Conservation (phyloP, 2,329 filamentous ascomycete genomes). For the Exutisphaerella laricina region DNA sequence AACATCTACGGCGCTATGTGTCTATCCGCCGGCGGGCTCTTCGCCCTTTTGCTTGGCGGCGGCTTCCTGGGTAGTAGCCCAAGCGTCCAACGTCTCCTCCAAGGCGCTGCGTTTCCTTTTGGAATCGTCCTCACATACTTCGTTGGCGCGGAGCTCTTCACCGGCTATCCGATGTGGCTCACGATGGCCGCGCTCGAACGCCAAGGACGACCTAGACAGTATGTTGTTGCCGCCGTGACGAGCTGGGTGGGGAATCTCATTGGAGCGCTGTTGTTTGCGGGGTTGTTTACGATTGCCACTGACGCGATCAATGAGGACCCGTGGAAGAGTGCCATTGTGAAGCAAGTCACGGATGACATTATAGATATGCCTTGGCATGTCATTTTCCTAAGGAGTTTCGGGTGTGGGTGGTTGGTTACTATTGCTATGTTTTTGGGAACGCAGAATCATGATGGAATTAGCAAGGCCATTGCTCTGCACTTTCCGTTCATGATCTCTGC, state of each 20-base stretch:
- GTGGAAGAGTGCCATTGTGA: slow-evolving; percentile 19
- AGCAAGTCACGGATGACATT: slow-evolving; percentile 22
- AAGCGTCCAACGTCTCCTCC: slow-evolving; percentile 22
- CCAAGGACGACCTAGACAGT: slow-evolving; percentile 18
- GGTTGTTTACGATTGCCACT: slow-evolving; percentile 18
- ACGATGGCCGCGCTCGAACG: slow-evolving; percentile 25
- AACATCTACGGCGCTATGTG: slow-evolving; percentile 28
- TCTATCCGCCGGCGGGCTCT: slow-evolving; percentile 23
- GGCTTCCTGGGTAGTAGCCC: slow-evolving; percentile 21
- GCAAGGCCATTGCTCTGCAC: slow-evolving; percentile 26
- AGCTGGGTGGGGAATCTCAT: slow-evolving; percentile 24
- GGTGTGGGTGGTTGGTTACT: slow-evolving; percentile 29
- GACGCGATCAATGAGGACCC: slow-evolving; percentile 20
- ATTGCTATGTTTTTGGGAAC: slow-evolving; percentile 29
- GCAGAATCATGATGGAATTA: slow-evolving; percentile 29
- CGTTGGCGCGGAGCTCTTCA: slow-evolving; percentile 29
- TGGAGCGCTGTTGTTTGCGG: slow-evolving; percentile 19
- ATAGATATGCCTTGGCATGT: slow-evolving; percentile 23
- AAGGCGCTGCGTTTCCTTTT: slow-evolving; percentile 25
- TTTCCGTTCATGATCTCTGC: slow-evolving; percentile 28
- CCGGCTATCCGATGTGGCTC: slow-evolving; percentile 31
- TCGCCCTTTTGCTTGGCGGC: slow-evolving; percentile 20
- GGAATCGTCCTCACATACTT: slow-evolving; percentile 28
- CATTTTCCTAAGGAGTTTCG: slow-evolving; percentile 26
- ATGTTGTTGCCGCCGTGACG: slow-evolving; percentile 15